Conservation (phyloP, 352 stramenopile genomes). For the Pythium rishiriense region DNA sequence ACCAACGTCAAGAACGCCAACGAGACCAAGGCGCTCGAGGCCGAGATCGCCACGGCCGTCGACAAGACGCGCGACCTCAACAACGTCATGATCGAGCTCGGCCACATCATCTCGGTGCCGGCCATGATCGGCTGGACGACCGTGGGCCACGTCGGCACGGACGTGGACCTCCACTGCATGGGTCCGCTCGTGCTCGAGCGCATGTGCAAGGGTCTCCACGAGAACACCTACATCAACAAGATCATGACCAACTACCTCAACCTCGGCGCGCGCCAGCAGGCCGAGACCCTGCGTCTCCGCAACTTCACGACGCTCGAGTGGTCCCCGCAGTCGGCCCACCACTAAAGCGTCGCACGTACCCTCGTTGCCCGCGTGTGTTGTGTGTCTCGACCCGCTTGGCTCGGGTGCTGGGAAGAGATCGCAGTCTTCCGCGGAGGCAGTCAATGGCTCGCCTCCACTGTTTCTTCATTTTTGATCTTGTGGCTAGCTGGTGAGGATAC, state of each 20-base stretch:
- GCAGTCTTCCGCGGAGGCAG: background rate
- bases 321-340: slow-evolving; percentile 17
- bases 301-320: slow-evolving; percentile 30
- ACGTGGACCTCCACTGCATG: slow-evolving; percentile 78
- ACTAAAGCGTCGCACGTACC: slow-evolving; percentile 4
- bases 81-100: slow-evolving; percentile 54
- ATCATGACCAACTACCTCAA: slow-evolving; percentile 73
- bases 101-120: slow-evolving; percentile 48
- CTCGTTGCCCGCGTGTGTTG: background rate
- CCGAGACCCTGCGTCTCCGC: slow-evolving; percentile 52
- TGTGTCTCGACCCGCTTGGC: background rate
- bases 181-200: slow-evolving; percentile 53
- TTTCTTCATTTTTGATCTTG: background rate
- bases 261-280: slow-evolving; percentile 50
- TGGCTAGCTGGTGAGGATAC: background rate
- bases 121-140: slow-evolving; percentile 63
- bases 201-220: slow-evolving; percentile 64
- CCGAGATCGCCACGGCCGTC: slow-evolving; percentile 44
- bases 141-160: slow-evolving; percentile 62
- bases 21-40: slow-evolving; percentile 31
- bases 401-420: slow-evolving; percentile 1
- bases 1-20: slow-evolving; percentile 50
- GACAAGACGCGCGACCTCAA: slow-evolving; percentile 42
- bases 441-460: background rate
- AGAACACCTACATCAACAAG: slow-evolving; percentile 77